A percentile compares a stretch with the other conserved stretches of the same genome.
Evolutionary conservation across 2,329 filamentous ascomycete species (phyloP).

Genomic region (Blastomyces gilchristii): DNA sequence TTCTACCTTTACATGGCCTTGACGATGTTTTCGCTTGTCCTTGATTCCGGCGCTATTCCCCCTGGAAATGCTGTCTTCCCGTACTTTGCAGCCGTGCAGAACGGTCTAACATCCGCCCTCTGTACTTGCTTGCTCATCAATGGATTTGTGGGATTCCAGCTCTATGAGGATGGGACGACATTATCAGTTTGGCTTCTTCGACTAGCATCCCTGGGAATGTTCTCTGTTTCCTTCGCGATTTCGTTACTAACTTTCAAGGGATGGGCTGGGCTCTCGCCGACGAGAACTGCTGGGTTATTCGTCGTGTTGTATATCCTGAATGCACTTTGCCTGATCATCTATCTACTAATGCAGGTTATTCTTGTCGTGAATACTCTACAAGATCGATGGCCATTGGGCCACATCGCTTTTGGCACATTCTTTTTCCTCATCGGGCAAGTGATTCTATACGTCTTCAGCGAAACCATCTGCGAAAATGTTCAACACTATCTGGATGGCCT

Average conservation of each 20-base stretch:
- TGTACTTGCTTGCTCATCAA: conserved; percentile 89
- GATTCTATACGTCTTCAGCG: conserved; percentile 80
- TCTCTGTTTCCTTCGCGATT: conserved; percentile 75
- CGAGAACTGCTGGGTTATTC: conserved; percentile 80
- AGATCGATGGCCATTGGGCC: conserved; percentile 88
- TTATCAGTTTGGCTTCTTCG: conserved; percentile 90
- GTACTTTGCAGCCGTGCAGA: conserved; percentile 84
- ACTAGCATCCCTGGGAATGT: conserved; percentile 66
- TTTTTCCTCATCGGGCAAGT: conserved; percentile 91
- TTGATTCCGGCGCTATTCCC: conserved; percentile 87
- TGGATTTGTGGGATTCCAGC: conserved; percentile 94
- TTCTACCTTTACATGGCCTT: conserved; percentile 95
- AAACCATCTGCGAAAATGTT: conserved; percentile 69
- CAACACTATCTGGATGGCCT: conserved; percentile 91
- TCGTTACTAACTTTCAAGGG: conserved; percentile 86
- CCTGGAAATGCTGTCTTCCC: conserved; percentile 70
- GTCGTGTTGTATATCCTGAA: conserved; percentile 87
- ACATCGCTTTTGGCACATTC: conserved; percentile 80
- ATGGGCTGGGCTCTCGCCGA: conserved; percentile 75
- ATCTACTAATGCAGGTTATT: conserved; percentile 76
- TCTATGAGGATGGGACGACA: conserved; percentile 93
- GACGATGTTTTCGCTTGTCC: conserved; percentile 75
- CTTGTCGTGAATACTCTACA: conserved; percentile 83
- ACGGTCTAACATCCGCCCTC: conserved; percentile 72
- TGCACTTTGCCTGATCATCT: conserved; percentile 74